Conservation (phyloP, 176 grass and related monocot genomes). For the Guadua angustifolia region DNA sequence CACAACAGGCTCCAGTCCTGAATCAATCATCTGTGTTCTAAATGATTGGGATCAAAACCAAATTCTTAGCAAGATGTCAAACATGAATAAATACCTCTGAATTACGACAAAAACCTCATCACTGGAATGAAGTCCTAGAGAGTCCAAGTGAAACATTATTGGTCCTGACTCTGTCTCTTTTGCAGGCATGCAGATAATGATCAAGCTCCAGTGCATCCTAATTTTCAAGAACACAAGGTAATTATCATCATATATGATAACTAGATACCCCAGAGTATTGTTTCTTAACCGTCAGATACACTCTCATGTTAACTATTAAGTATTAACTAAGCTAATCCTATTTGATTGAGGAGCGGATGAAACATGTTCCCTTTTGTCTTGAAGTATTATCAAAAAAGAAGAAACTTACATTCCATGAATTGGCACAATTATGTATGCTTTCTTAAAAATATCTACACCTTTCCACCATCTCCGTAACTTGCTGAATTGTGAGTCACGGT, state of each 20-base stretch:
- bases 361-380: slow-evolving; percentile 11
- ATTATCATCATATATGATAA: slow-evolving; percentile 26
- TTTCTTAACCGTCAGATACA: slow-evolving; percentile 7
- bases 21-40: background rate
- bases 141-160: slow-evolving; percentile 82
- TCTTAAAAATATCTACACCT: slow-evolving; percentile 80
- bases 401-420: slow-evolving; percentile 77
- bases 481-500: slow-evolving; percentile 37
- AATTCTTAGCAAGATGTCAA: slow-evolving; percentile 3
- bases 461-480: slow-evolving; percentile 90
- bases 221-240: slow-evolving; percentile 41
- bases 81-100: slow-evolving; percentile 43
- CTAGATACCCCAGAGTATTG: slow-evolving; percentile 16
- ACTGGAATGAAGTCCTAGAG: slow-evolving; percentile 73
- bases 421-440: slow-evolving; percentile 82
- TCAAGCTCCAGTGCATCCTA: slow-evolving; percentile 94
- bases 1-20: background rate
- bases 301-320: slow-evolving; percentile 13
- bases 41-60: slow-evolving; percentile 22
- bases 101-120: slow-evolving; percentile 60
- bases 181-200: slow-evolving; percentile 79
- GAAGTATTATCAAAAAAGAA: slow-evolving; percentile 32
- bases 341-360: slow-evolving; percentile 27
- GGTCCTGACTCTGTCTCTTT: slow-evolving; percentile 67
- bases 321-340: slow-evolving; percentile 27